Base-by-base conservation (phyloP, 176 grass and related monocot genomes). In the Ananas comosus region DNA sequence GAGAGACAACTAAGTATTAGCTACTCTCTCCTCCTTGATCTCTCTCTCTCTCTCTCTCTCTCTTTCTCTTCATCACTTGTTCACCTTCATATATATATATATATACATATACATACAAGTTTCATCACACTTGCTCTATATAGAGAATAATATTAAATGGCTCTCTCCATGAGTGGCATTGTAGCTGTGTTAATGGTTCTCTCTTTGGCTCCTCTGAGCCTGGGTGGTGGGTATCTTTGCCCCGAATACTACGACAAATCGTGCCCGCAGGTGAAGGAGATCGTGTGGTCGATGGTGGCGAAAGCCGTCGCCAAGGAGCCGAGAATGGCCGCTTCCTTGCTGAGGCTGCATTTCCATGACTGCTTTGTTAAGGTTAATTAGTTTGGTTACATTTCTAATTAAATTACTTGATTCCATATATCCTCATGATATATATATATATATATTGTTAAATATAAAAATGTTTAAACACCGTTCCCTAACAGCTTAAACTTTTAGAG, bases 311-410 rank as follows among this genome's bases (percentile, higher is more conserved):
- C 90, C 25, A 83, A 71, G 68, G 90, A 93, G 70, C 77, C 86
- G 21, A 86, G 90, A 82, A 93, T 93, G 83, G 90, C 90, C 3
- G 90, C 90, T 53, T 93, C 86, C 64, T 76, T 93, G 77, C 80
- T 93, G 75, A 89, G 90, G 76, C 6, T 79, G 16, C 77, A 79
- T 72, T 79, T 79, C 58, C 77, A 79, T 53, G 77, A 79, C 68
- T 79, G 90, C 52, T 81, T 81, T 50, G 79, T 81, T 54, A 74
- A 81, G 71, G 79, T 81, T n/a, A n/a, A 23, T 23, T 11, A 24
- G 4, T 13, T 61, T 10, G 1, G 9, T 59, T 59, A 10, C 4
- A 42, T 42, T 23, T 23, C 22, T 23, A 23, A 23, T 23, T 23
- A 23, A 23, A 1, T 23, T 23, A 23, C 1, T 23, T 23, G 22